Base-by-base conservation (phyloP, 2,329 filamentous ascomycete genomes). In the Talaromyces sp. region DNA sequence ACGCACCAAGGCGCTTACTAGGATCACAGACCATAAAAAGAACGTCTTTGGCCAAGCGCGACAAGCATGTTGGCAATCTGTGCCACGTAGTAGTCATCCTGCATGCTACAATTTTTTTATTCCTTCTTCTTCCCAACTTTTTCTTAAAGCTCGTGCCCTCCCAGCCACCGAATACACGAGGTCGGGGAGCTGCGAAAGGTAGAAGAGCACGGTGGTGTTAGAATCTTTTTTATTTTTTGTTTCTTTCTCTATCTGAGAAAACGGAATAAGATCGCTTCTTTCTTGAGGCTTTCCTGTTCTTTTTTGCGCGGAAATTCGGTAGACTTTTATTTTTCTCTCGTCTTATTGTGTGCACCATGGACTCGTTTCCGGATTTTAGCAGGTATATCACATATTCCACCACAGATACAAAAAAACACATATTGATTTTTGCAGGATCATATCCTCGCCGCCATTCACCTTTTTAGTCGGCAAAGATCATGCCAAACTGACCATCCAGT, bases 401-500 rank as follows among this genome's bases (percentile, higher is more conserved):
- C 24, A n/a, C 21, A 9, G 52, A 26, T 12, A 26, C 31, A 9
- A 12, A 35, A 41, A 38, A 27, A 26, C n/a, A 1, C 43, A 3
- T 21, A 32, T 17, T 32, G 48, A 55, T 32, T 3, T 7, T 38
- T 4, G 68, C 66, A 79, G 76, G 61, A 78, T 79, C 61, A 69
- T 78, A 50, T 72, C 73, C 61, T 80, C 78, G 43, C 72, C 74
- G 38, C 71, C 74, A 19, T 80, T 79, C 61, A 76, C 74, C 52
- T 79, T 81, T 64, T 69, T 79, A 29, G 75, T 81, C 61, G 79
- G 79, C 6, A 74, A 76, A 7, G 68, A 71, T 21, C 76, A 78
- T 65, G 78, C 75, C 53, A 77, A 79, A 60, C 74, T 80, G 63
- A 77, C 74, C 32, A 75, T 81, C 64, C 79, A 81, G 65, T 71